phyloP scores from a whole-genome alignment of 164 flowering plant species.

The Aristolochia contorta region DNA sequence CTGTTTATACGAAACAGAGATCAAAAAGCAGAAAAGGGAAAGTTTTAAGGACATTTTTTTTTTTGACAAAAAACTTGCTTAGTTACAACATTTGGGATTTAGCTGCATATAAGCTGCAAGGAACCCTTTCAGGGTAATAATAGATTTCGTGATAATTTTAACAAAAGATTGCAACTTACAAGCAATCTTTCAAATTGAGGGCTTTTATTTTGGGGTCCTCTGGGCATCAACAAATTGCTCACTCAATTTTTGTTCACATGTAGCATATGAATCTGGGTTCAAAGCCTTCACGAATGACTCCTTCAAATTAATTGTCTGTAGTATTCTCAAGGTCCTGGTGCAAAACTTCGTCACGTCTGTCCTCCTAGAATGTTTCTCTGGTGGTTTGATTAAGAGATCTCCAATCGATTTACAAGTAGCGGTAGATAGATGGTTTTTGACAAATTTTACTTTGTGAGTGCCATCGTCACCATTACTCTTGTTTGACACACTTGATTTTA shows the following conservation, averaged over 20 bases:
- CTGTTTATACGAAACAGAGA: too few species aligned
- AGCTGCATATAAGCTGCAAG: too few species aligned
- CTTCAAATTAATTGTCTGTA: constrained; percentile 29
- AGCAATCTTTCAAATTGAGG: too few species aligned
- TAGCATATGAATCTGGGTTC: constrained; percentile 44
- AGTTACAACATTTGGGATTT: too few species aligned
- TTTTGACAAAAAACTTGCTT: too few species aligned
- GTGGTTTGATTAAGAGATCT: constrained; percentile 46
- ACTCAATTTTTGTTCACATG: constrained; percentile 59
- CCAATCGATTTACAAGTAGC: constrained; percentile 31
- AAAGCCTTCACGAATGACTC: constrained; percentile 44
- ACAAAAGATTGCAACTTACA: too few species aligned
- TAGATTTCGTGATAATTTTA: too few species aligned
- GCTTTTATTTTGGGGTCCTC: constrained; percentile 9
- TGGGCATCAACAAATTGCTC: constrained; percentile 39
- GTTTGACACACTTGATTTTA: constrained; percentile 36
- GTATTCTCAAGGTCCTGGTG: constrained; percentile 37
- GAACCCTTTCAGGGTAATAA: too few species aligned
- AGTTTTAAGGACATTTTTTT: too few species aligned
- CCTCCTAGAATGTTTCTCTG: constrained; percentile 57
- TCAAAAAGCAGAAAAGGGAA: too few species aligned
- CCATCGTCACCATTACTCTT: constrained; percentile 16
- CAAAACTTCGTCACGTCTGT: constrained; percentile 62
- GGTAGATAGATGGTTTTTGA: constrained; percentile 36
- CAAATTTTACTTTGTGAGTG: constrained; percentile 17